Evolutionary conservation across 164 flowering plant species (phyloP).

Genomic region (Houttuynia cordata): DNA sequence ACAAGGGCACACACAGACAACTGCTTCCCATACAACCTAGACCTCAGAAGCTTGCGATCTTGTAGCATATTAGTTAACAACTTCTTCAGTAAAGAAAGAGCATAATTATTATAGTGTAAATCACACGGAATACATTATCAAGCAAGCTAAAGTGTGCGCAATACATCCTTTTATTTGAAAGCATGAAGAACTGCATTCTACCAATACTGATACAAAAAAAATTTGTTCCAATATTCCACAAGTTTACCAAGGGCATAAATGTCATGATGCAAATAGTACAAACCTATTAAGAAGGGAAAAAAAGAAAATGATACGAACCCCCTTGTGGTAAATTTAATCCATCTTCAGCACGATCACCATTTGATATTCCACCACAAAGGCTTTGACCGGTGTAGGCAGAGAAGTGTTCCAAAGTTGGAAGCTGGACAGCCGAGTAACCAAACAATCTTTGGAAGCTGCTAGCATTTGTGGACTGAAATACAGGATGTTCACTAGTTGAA

Average conservation of each 20-base stretch:
- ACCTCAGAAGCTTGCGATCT: no score
- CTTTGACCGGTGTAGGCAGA: conserved; percentile 34
- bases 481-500: conserved; percentile 32
- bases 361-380: conserved; percentile 16
- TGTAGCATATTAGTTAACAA: no score
- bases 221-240: no score
- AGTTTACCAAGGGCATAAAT: no score
- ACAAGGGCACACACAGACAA: no score
- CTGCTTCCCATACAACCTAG: no score
- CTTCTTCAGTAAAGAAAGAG: no score
- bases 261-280: no score
- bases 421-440: conserved; percentile 67
- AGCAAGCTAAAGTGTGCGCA: neutral
- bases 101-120: no score
- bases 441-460: conserved; percentile 43
- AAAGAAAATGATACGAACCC: neutral
- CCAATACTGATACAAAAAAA: no score
- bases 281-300: no score
- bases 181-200: neutral
- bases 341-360: conserved; percentile 28
- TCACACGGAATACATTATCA: neutral
- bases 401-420: conserved; percentile 50
- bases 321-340: conserved; percentile 19
- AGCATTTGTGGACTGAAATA: conserved; percentile 25
- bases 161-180: no score